Evolutionary conservation across 768 basidiomycete genomes (phyloP).

Genomic region (Tubosaeta sp.): DNA sequence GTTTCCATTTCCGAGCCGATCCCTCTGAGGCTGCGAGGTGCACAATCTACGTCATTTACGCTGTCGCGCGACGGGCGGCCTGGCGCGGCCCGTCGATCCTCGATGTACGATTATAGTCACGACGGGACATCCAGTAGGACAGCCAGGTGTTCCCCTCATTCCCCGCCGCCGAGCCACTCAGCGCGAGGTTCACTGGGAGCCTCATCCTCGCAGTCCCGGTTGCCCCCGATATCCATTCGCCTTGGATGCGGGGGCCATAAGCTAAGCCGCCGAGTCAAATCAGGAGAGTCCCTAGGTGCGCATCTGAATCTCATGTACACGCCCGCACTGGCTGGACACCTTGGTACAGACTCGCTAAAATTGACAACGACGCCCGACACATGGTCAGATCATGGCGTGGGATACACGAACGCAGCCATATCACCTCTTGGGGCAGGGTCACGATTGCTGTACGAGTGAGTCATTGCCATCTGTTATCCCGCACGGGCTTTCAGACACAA

Average conservation of each 20-base stretch:
- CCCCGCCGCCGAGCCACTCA: conserved; percentile 4
- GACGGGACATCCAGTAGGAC: neutral
- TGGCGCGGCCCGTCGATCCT: neutral
- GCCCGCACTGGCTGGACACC: neutral
- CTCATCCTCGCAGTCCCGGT: neutral
- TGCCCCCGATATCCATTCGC: conserved; percentile 2
- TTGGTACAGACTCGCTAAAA: neutral
- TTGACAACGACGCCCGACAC: conserved; percentile 8
- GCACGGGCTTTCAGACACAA: too few species aligned
- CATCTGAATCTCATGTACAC: neutral
- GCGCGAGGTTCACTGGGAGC: neutral
- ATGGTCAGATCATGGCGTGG: conserved; percentile 15
- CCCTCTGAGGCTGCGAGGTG: neutral
- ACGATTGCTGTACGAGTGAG: conserved; percentile 9
- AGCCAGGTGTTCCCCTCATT: neutral
- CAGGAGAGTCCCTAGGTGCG: conserved; percentile 5
- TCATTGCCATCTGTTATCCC: neutral
- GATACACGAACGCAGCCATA: conserved; percentile 11
- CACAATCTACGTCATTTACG: conserved; percentile 1
- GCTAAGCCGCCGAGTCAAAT: conserved; percentile 4
- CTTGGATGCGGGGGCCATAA: conserved; percentile 10
- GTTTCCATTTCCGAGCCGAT: neutral
- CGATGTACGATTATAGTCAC: neutral
- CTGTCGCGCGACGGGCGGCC: neutral
- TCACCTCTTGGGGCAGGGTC: conserved; percentile 1